Evolutionary conservation across 768 basidiomycete genomes (phyloP).

Genomic region (Russula olivacea): DNA sequence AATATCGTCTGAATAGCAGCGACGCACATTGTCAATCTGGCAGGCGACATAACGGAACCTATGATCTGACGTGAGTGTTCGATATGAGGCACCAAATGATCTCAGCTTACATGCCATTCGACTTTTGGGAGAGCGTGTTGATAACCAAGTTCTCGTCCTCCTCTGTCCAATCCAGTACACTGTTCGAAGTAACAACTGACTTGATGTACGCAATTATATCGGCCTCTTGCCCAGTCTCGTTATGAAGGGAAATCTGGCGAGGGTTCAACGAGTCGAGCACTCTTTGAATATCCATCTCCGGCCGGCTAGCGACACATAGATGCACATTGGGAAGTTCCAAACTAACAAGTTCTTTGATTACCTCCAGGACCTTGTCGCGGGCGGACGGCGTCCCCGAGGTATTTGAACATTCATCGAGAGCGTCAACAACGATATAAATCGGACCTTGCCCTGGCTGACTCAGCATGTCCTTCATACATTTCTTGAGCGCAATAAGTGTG

Average conservation of each 20-base stretch:
- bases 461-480: conserved; percentile 5
- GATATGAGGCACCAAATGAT: no score
- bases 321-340: not conserved
- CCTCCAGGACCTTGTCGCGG: not conserved
- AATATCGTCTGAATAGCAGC: not conserved
- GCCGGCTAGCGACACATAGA: not conserved
- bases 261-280: not conserved
- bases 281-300: not conserved
- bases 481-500: not conserved
- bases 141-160: conserved; percentile 1
- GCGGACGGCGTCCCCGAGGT: not conserved
- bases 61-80: not conserved
- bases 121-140: not conserved
- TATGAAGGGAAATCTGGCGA: not conserved
- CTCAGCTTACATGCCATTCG: conserved; percentile 12
- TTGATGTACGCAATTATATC: conserved; percentile 5
- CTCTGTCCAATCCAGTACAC: not conserved
- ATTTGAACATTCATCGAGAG: conserved; percentile 4
- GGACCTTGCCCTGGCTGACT: not conserved
- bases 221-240: not conserved
- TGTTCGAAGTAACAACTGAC: not conserved
- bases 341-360: not conserved
- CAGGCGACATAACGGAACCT: conserved; percentile 16
- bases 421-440: not conserved
- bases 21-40: conserved; percentile 4